Conservation (phyloP, 1,284 basidiomycete species). For the Irpex lacteus region DNA sequence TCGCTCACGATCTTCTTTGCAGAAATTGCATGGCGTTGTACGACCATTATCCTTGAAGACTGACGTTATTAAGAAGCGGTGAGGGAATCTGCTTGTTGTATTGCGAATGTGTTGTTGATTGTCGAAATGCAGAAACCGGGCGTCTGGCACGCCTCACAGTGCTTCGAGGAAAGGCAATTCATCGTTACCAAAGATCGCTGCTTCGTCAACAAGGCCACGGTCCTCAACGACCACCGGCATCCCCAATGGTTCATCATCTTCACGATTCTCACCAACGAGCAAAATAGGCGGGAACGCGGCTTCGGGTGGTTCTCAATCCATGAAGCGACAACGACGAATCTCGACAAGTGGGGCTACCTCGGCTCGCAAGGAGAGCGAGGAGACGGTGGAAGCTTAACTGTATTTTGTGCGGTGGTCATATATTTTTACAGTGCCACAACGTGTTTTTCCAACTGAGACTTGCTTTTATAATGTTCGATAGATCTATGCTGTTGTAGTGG, state of each 20-base stretch:
- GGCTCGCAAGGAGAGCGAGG: slow-evolving; percentile 32
- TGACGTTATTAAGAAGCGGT: slow-evolving; percentile 98
- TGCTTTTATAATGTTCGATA: slow-evolving; percentile 13
- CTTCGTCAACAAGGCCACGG: slow-evolving; percentile 61
- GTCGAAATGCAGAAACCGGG: slow-evolving; percentile 58
- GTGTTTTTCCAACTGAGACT: slow-evolving; percentile 2
- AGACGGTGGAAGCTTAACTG: slow-evolving; percentile 29
- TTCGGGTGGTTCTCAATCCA: slow-evolving; percentile 41
- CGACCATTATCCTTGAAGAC: slow-evolving; percentile 93
- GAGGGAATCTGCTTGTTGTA: slow-evolving; percentile 22
- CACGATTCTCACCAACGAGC: slow-evolving; percentile 36
- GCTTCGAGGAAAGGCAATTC: slow-evolving; percentile 59
- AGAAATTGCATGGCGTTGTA: slow-evolving; percentile 96
- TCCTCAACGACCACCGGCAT: slow-evolving; percentile 61
- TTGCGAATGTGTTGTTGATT: not conserved
- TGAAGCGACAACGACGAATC: slow-evolving; percentile 80
- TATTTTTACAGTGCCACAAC: slow-evolving; percentile 8
- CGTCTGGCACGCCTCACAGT: slow-evolving; percentile 66
- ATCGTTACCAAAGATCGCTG: slow-evolving; percentile 67
- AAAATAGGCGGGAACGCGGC: slow-evolving; percentile 30
- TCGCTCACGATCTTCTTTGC: slow-evolving; percentile 21
- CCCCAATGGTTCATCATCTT: slow-evolving; percentile 40
- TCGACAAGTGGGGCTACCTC: slow-evolving; percentile 44
- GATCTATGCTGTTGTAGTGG: slow-evolving; percentile 18
- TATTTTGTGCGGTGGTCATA: slow-evolving; percentile 21